A percentile compares a stretch with the other conserved stretches of the same genome.
Conservation (phyloP, 1,284 basidiomycete species). For the Mycena sp. region DNA sequence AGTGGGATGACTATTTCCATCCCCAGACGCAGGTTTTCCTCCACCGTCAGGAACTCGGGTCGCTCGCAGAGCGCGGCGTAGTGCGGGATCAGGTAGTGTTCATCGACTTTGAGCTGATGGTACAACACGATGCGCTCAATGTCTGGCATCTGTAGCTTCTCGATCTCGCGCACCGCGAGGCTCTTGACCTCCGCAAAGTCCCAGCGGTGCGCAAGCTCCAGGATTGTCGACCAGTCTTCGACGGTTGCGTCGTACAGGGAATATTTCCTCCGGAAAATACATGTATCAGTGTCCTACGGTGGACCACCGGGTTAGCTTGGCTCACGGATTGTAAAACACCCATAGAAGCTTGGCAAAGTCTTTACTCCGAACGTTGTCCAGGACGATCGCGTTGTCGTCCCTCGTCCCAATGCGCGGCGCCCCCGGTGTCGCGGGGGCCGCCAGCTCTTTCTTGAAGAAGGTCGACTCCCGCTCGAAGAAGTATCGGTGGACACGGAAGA, state of each 20-base stretch:
- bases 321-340: constrained; percentile 78
- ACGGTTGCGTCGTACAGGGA: constrained; percentile 64
- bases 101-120: constrained; percentile 61
- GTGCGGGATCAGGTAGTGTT: constrained; percentile 60
- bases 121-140: constrained; percentile 71
- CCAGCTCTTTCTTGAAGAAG: constrained; percentile 58
- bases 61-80: constrained; percentile 67
- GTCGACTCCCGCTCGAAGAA: constrained; percentile 74
- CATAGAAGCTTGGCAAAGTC: constrained; percentile 70
- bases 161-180: constrained; percentile 69
- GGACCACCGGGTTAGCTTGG: no score
- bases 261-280: constrained; percentile 54
- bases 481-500: constrained; percentile 68
- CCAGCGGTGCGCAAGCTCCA: constrained; percentile 69
- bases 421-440: constrained; percentile 55
- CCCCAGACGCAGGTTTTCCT: constrained; percentile 65
- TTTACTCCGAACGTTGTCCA: constrained; percentile 55
- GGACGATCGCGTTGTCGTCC: constrained; percentile 59
- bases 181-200: constrained; percentile 65
- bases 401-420: constrained; percentile 50
- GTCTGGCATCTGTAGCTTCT: constrained; percentile 54
- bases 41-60: constrained; percentile 60
- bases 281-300: no score
- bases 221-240: constrained; percentile 66
- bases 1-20: constrained; percentile 68